Evolutionary conservation across 768 basidiomycete species (phyloP), one percentile per base, ranked within the genome.

Genomic region (Hemileccinum impolitum): DNA sequence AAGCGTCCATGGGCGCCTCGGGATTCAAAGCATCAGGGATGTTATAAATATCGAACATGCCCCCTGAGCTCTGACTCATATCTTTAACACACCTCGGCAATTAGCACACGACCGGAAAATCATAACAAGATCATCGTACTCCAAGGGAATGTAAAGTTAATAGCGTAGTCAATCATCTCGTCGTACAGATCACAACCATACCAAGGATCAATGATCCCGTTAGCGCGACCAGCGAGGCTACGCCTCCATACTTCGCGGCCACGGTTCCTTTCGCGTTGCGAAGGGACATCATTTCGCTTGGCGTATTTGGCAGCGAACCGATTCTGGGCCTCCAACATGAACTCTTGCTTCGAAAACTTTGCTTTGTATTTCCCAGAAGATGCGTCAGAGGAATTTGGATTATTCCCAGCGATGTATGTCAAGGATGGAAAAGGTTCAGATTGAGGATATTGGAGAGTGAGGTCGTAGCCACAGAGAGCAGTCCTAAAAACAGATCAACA

Each of bases 371-470:
- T 60, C 8, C 41, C n/a, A 32, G 41, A 54, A 8, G 8, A n/a
- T 30, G 18, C 45, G 3, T 0, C 11, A 3, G 43, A 18, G 6
- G 54, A 41, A 35, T 11, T 0, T 2, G 57, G 54, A 13, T 58
- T 36, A 7, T n/a, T 19, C 7, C 68, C 69, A 15, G 55, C 13
- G 7, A 21, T 26, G 36, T 48, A 61, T 14, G 28, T 35, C 42
- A 66, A 42, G 35, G 63, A 53, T 10, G 82, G 79, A 41, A 87
- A 75, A 36, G 67, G 62, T 25, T 72, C 75, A 15, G 70, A 70
- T 60, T 87, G 82, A 1, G 87, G 87, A 53, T 88, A 89, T 15
- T 82, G 78, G 14, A 90, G 69, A 60, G 80, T 82, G 25, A 89
- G 62, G 58, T 88, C 72, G 60, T 77, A 85, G 14, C 79, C 78